Evolutionary conservation across 768 basidiomycete species (phyloP).

Genomic region (Phylloporus sp.): DNA sequence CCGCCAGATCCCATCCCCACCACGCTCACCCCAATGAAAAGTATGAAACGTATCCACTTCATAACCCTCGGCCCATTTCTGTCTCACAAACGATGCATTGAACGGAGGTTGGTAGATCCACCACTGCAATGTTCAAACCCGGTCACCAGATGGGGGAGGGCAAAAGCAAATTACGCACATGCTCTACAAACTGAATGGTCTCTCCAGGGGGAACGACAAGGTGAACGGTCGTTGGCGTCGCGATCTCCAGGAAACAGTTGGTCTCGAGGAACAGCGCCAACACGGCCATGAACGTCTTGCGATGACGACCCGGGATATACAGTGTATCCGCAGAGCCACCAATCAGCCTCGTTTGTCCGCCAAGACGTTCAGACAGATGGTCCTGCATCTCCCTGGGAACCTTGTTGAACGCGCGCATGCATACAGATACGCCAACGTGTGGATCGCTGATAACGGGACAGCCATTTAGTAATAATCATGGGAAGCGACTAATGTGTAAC

Average conservation of each 20-base stretch:
- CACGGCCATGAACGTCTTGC: slow-evolving; percentile 37
- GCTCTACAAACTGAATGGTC: slow-evolving; percentile 45
- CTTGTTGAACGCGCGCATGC: slow-evolving; percentile 39
- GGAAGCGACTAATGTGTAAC: slow-evolving; percentile 5
- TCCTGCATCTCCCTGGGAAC: slow-evolving; percentile 36
- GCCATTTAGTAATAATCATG: background rate
- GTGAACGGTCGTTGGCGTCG: slow-evolving; percentile 43
- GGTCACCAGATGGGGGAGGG: background rate
- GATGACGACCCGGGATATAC: slow-evolving; percentile 44
- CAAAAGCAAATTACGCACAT: slow-evolving; percentile 28
- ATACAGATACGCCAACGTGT: slow-evolving; percentile 42
- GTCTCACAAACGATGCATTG: slow-evolving; percentile 42
- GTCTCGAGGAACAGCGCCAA: slow-evolving; percentile 45
- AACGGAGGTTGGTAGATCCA: slow-evolving; percentile 49
- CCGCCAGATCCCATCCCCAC: slow-evolving; percentile 33
- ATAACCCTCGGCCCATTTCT: slow-evolving; percentile 42
- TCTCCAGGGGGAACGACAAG: slow-evolving; percentile 38
- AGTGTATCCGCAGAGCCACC: slow-evolving; percentile 49
- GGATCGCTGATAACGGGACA: slow-evolving; percentile 32
- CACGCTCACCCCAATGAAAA: slow-evolving; percentile 46
- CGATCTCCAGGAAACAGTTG: slow-evolving; percentile 48
- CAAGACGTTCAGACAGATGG: slow-evolving; percentile 33
- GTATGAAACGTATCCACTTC: slow-evolving; percentile 53
- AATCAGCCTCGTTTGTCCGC: slow-evolving; percentile 36
- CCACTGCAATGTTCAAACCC: slow-evolving; percentile 31